Conservation (phyloP, 2,329 filamentous ascomycete genomes). For the Colletotrichum nymphaeae region DNA sequence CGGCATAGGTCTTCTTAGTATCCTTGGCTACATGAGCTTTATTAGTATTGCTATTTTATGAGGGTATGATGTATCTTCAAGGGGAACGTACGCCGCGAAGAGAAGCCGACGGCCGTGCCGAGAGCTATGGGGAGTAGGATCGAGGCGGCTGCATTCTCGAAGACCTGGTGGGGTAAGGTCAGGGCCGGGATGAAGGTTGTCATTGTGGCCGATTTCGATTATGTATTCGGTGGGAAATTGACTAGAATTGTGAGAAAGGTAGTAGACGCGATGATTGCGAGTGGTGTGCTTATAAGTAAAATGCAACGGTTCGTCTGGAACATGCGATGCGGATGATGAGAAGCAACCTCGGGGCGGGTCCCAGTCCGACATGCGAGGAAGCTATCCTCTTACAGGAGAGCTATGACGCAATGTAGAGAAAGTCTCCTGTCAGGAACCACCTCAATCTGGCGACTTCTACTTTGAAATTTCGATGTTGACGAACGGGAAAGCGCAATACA, state of each 20-base stretch:
- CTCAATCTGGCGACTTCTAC: not conserved
- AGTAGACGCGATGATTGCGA: not conserved
- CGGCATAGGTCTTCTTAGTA: slow-evolving; percentile 71
- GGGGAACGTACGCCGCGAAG: slow-evolving; percentile 68
- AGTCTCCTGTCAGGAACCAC: not conserved
- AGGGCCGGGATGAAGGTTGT: slow-evolving; percentile 83
- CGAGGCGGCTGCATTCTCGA: slow-evolving; percentile 77
- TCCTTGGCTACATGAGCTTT: slow-evolving; percentile 56
- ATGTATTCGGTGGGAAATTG: not conserved
- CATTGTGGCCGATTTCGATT: slow-evolving; percentile 62
- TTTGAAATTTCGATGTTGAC: not conserved
- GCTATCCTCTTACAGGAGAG: slow-evolving; percentile 8
- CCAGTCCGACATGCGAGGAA: slow-evolving; percentile 31
- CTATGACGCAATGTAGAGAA: slow-evolving; percentile 32
- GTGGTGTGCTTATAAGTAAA: not conserved
- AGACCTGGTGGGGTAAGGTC: slow-evolving; percentile 78
- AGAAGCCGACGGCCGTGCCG: slow-evolving; percentile 79
- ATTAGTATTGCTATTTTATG: not conserved
- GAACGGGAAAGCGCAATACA: no score
- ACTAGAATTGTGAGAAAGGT: not conserved
- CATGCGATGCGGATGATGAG: slow-evolving; percentile 18
- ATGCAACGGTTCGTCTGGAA: slow-evolving; percentile 12
- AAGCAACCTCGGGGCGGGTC: slow-evolving; percentile 31
- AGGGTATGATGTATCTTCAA: not conserved
- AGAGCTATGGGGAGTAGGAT: slow-evolving; percentile 80